Evolutionary conservation across 208 protist species (phyloP).

Genomic region (Trichomonas tenax): DNA sequence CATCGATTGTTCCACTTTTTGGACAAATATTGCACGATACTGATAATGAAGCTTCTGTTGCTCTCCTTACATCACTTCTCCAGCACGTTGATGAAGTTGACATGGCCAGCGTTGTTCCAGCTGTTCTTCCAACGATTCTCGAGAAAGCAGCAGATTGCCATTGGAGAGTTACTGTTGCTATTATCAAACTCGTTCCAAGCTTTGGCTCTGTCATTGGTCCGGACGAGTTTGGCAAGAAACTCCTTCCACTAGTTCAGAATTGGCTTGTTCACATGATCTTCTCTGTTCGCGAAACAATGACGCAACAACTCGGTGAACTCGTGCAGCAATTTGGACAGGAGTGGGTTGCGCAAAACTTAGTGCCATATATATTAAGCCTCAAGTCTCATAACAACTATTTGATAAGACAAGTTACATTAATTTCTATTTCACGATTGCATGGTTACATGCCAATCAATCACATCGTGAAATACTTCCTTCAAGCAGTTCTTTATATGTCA

Average conservation of each 20-base stretch:
- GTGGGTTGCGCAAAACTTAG: background rate
- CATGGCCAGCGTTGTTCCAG: background rate
- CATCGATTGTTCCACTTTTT: background rate
- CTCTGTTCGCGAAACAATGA: background rate
- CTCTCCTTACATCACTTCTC: background rate
- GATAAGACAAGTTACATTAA: background rate
- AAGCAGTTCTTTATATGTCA: background rate
- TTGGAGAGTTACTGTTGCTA: background rate
- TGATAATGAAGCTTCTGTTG: background rate
- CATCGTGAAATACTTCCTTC: background rate
- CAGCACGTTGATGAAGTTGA: background rate
- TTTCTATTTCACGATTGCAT: background rate
- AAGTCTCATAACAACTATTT: background rate
- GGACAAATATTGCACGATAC: background rate
- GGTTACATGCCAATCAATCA: background rate
- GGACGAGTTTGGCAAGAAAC: background rate
- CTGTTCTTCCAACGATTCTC: background rate
- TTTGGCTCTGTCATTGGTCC: background rate
- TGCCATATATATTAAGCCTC: background rate
- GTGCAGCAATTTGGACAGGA: background rate
- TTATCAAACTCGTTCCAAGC: background rate
- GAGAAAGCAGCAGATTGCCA: background rate
- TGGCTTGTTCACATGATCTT: background rate
- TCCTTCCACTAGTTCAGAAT: background rate
- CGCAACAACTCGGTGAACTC: background rate